Evolutionary conservation across 2,329 filamentous ascomycete species (phyloP), one percentile per base, ranked within the genome.

Genomic region (Paramyrothecium roridum): DNA sequence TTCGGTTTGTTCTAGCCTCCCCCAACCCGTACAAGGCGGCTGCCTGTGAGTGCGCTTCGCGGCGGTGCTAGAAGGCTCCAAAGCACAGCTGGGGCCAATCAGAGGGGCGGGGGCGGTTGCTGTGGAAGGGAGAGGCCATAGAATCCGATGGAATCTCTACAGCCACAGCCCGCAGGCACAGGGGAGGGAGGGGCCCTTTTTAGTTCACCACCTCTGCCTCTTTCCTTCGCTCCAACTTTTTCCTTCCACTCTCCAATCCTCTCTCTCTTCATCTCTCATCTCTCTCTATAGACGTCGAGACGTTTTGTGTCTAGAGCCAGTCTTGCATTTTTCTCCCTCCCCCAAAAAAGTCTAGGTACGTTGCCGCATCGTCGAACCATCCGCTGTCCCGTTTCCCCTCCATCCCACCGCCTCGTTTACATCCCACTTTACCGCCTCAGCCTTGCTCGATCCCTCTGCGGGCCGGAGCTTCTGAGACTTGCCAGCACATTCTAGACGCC

Each of bases 81-180:
- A 33, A 30, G 60, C 54, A 55, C 46, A 50, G 33, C 8, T 51
- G 40, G 47, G n/a, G 55, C 57, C 66, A 69, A 69, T 68, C 65
- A 69, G 56, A 51, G 57, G 21, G 19, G 47, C 49, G 47, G 47
- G 34, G 10, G 23, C 51, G 34, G 62, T 62, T 64, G 64, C 62
- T 56, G 59, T 60, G 63, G 61, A 63, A 63, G 59, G 63, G 59
- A 60, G 57, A 57, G 67, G 63, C 67, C 73, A 69, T 76, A 69
- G 74, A 76, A 76, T 75, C 74, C 63, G 70, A 76, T 76, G 74
- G 74, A 76, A 76, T 71, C 73, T 69, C 70, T 64, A 64, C 64
- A 65, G 46, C 54, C 54, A 55, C 60, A 63, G 57, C 55, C 57
- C 55, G 54, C 57, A 59, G 59, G 58, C 61, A 60, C 63, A 51